Evolutionary conservation across 805 yeast species (phyloP).

Genomic region (Zygosaccharomyces siamensis): DNA sequence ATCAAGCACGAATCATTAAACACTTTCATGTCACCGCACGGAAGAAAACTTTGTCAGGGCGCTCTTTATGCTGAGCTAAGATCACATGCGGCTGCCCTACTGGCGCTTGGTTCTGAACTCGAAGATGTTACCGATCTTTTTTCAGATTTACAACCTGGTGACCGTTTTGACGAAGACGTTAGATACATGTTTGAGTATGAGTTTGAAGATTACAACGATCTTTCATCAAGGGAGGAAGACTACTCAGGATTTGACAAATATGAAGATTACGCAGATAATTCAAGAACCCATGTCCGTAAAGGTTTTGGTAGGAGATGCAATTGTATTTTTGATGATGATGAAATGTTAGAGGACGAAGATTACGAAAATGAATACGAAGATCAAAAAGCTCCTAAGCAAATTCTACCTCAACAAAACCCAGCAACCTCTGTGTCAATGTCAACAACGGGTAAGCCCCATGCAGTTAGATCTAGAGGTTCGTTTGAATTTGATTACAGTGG

Average conservation of each 20-base stretch:
- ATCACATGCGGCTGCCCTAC: constrained; percentile 51
- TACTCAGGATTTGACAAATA: constrained; percentile 19
- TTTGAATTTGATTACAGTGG: constrained; percentile 56
- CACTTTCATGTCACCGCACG: constrained; percentile 63
- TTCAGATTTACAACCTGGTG: constrained; percentile 53
- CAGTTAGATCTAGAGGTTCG: constrained; percentile 35
- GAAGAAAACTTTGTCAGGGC: constrained; percentile 57
- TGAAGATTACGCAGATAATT: constrained; percentile 19
- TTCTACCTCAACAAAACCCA: constrained; percentile 11
- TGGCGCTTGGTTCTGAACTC: constrained; percentile 44
- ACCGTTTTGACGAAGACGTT: constrained; percentile 64
- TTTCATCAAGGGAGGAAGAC: constrained; percentile 27
- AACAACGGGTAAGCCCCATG: constrained; percentile 19
- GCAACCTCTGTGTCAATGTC: constrained; percentile 12
- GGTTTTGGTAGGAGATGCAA: constrained; percentile 33
- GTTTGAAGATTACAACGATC: constrained; percentile 40
- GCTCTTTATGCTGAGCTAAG: constrained; percentile 54
- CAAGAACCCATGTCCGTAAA: constrained; percentile 13
- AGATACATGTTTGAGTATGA: constrained; percentile 57
- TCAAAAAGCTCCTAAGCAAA: constrained; percentile 13
- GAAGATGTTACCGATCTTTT: constrained; percentile 51
- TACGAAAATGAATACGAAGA: constrained; percentile 27
- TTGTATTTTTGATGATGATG: constrained; percentile 38
- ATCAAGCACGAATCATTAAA: constrained; percentile 52
- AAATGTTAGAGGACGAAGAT: constrained; percentile 24